phyloP scores from a whole-genome alignment of 2,329 filamentous ascomycete species.

The Graphiopsis chlorocephala region DNA sequence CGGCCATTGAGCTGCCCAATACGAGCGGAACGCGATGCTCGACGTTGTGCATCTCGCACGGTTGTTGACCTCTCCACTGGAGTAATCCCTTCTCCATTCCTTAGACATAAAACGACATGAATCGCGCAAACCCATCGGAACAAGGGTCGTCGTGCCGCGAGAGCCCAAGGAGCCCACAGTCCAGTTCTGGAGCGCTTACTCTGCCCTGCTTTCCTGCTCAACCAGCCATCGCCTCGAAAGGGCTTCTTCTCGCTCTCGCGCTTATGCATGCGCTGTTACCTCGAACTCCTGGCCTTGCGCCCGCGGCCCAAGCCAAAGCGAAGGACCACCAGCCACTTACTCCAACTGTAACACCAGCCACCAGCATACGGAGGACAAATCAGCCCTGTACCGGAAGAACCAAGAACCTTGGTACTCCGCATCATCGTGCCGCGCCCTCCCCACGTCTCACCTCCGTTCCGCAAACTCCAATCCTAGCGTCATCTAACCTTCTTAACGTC shows the following conservation, averaged over 20 bases:
- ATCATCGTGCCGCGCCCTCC: not conserved
- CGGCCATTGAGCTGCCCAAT: not conserved
- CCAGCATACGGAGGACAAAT: not conserved
- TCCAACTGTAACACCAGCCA: not conserved
- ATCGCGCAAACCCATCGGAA: not conserved
- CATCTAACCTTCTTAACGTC: not conserved
- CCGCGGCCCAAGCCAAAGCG: not conserved
- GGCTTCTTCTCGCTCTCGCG: not conserved
- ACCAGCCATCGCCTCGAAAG: not conserved
- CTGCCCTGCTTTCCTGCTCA: not conserved
- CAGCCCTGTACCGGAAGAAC: not conserved
- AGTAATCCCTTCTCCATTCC: slow-evolving; percentile 1
- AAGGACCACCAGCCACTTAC: not conserved
- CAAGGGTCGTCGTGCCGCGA: not conserved
- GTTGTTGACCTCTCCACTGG: not conserved
- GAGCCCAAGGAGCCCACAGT: not conserved
- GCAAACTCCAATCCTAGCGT: not conserved
- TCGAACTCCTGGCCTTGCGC: not conserved
- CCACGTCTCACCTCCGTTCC: not conserved
- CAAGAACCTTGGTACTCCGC: not conserved
- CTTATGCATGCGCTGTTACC: slow-evolving; percentile 1
- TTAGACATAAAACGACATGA: not conserved
- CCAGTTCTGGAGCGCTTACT: not conserved
- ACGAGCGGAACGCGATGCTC: not conserved
- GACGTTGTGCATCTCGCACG: slow-evolving; percentile 2